These are phyloP conservation scores for Quercus tomentella DNA, from an alignment of 331 rosid species.

Conservation along the genomic window DNA sequence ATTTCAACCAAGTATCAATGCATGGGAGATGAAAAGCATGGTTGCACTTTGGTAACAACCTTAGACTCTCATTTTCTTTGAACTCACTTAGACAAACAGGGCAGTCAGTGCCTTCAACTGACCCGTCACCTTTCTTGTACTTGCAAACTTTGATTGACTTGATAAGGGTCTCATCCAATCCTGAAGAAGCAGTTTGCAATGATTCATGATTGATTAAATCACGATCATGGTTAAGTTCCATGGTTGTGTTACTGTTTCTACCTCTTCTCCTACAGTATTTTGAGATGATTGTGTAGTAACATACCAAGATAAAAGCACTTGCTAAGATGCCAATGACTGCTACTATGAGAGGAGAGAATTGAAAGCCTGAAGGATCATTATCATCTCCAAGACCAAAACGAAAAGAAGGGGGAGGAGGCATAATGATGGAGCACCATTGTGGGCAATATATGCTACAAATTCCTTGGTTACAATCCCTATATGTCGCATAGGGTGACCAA, in stretches of 20 bases:
- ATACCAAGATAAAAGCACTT: constrained; percentile 52
- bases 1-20: constrained; percentile 74
- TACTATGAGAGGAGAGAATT: constrained; percentile 72
- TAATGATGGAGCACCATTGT: constrained; percentile 66
- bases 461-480: constrained; percentile 58
- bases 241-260: background rate
- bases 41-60: constrained; percentile 67
- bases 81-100: constrained; percentile 78
- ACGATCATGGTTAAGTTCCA: constrained; percentile 13
- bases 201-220: constrained; percentile 9
- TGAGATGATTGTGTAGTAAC: constrained; percentile 60
- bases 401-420: constrained; percentile 68
- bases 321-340: constrained; percentile 72
- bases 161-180: constrained; percentile 56
- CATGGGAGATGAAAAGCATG: constrained; percentile 85
- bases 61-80: constrained; percentile 54
- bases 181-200: constrained; percentile 28
- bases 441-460: constrained; percentile 79
- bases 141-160: constrained; percentile 55
- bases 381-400: background rate
- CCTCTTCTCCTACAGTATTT: constrained; percentile 41
- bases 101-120: constrained; percentile 63
- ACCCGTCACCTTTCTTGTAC: constrained; percentile 39
- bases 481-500: constrained; percentile 36
- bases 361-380: constrained; percentile 17